Conservation (phyloP, 352 stramenopile genomes). For the Phytophthora tentaculata region DNA sequence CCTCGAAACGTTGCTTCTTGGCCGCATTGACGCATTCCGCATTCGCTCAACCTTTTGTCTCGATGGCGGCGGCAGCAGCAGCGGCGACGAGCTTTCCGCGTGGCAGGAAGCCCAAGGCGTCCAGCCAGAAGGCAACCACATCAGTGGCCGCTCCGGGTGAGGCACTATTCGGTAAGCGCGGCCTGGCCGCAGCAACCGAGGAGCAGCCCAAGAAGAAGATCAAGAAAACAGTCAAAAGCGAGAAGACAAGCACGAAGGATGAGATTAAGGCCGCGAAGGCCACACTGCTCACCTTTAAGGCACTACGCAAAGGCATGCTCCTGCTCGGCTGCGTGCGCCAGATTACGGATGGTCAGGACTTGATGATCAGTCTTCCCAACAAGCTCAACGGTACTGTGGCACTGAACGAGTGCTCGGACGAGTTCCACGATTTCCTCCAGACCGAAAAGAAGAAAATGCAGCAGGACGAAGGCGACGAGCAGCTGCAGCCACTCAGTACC, state of each 20-base stretch:
- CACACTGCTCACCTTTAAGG: slow-evolving; percentile 70
- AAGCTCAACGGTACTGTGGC: slow-evolving; percentile 94
- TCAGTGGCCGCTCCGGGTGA: slow-evolving; percentile 34
- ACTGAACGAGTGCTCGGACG: slow-evolving; percentile 78
- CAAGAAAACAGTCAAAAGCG: slow-evolving; percentile 30
- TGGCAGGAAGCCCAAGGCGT: slow-evolving; percentile 59
- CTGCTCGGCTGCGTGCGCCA: slow-evolving; percentile 92
- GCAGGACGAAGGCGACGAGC: slow-evolving; percentile 34
- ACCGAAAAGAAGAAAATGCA: slow-evolving; percentile 26
- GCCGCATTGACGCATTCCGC: too few relatives aligned
- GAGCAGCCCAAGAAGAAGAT: slow-evolving; percentile 36
- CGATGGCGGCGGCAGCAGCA: slow-evolving; percentile 31
- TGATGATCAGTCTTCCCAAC: slow-evolving; percentile 92
- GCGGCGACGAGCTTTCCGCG: slow-evolving; percentile 70
- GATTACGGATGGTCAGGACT: slow-evolving; percentile 79
- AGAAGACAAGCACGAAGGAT: slow-evolving; percentile 15
- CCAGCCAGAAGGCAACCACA: slow-evolving; percentile 43
- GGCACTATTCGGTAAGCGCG: slow-evolving; percentile 82
- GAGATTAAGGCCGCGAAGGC: slow-evolving; percentile 47
- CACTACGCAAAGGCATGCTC: slow-evolving; percentile 66
- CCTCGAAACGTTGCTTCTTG: slow-evolving; percentile 23
- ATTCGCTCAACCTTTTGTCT: slow-evolving; percentile 15
- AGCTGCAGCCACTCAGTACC: slow-evolving; percentile 52
- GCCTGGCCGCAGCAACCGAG: slow-evolving; percentile 40
- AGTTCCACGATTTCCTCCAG: slow-evolving; percentile 60